phyloP scores from a whole-genome alignment of 345 rosid genomes.

The Eucalyptus fibrosa region DNA sequence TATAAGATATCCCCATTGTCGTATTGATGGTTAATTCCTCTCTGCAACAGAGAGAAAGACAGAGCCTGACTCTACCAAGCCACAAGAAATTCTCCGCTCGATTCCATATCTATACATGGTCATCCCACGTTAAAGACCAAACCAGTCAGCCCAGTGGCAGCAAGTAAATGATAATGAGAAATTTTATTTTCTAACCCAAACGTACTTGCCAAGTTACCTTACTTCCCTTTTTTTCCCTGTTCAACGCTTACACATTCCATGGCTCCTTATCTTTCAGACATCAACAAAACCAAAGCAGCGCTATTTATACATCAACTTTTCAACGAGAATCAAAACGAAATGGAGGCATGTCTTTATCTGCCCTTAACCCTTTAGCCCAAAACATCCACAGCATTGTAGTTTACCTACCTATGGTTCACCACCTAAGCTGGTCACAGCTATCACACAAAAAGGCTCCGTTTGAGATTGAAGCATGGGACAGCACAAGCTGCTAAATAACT shows the following conservation, averaged over 20 bases:
- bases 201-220: background rate
- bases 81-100: background rate
- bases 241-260: background rate
- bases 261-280: background rate
- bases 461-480: background rate
- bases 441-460: background rate
- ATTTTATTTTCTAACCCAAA: background rate
- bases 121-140: background rate
- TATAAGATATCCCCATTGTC: background rate
- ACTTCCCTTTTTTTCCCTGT: background rate
- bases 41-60: background rate
- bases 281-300: background rate
- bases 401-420: too few relatives aligned
- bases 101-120: background rate
- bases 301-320: background rate
- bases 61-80: background rate
- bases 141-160: background rate
- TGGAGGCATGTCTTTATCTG: background rate
- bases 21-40: background rate
- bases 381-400: background rate
- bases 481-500: too few relatives aligned
- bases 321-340: background rate
- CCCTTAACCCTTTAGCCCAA: background rate
- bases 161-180: background rate
- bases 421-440: background rate